Evolutionary conservation across 345 rosid genomes (phyloP).

Genomic region (Combretum micranthum): DNA sequence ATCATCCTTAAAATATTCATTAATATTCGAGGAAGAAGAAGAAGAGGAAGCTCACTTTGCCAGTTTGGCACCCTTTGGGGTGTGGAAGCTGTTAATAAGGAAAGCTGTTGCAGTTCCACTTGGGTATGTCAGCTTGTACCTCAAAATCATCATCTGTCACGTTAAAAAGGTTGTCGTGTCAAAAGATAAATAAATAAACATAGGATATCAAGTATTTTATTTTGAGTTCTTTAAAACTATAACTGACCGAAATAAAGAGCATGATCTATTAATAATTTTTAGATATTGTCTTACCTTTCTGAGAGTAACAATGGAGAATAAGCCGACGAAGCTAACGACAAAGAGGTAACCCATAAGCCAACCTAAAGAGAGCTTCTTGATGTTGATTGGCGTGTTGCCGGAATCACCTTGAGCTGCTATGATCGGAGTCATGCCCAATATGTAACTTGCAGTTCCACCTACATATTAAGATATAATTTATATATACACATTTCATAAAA

Average conservation of each 20-base stretch:
- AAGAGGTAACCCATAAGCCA: constrained; percentile 85
- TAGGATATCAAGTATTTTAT: too few relatives aligned
- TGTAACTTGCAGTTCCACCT: constrained; percentile 84
- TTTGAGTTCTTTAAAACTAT: neutral
- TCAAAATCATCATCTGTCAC: constrained; percentile 66
- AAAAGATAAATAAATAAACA: neutral
- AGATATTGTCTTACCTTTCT: constrained; percentile 52
- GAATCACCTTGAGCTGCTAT: constrained; percentile 50
- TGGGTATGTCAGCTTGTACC: constrained; percentile 77
- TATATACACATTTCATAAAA: too few relatives aligned
- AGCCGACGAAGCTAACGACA: constrained; percentile 75
- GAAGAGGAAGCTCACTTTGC: constrained; percentile 44
- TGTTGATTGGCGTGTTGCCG: constrained; percentile 40
- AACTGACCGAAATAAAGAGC: neutral
- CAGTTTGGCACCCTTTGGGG: constrained; percentile 82
- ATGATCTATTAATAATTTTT: neutral
- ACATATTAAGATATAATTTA: neutral
- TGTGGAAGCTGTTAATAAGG: constrained; percentile 89
- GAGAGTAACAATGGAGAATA: constrained; percentile 75
- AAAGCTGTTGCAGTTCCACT: constrained; percentile 93
- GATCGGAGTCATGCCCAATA: constrained; percentile 62
- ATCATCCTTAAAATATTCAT: neutral
- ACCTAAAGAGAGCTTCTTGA: constrained; percentile 54
- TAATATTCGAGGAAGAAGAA: too few relatives aligned
- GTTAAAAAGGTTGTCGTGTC: too few relatives aligned